phyloP scores from a whole-genome alignment of 2,329 filamentous ascomycete species.

The Fusarium guadeloupense region DNA sequence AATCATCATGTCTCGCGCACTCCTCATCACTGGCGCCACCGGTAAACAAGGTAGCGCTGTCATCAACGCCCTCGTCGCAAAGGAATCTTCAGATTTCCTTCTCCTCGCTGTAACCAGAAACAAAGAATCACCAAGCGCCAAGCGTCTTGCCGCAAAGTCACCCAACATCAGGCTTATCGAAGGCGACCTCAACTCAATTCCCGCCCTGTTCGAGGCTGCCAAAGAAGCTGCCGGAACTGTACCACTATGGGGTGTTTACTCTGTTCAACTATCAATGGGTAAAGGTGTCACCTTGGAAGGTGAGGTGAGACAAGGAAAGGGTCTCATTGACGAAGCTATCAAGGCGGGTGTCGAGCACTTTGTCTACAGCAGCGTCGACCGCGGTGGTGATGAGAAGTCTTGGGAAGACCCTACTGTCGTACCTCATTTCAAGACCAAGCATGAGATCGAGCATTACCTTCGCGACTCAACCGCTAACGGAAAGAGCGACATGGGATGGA shows the following conservation, averaged over 20 bases:
- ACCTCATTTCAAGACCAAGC: constrained; percentile 35
- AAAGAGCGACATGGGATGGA: constrained; percentile 46
- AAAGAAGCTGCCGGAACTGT: constrained; percentile 16
- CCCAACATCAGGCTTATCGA: constrained; percentile 10
- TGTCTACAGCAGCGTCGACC: constrained; percentile 41
- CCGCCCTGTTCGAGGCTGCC: constrained; percentile 21
- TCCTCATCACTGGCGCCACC: constrained; percentile 27
- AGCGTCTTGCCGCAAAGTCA: constrained; percentile 11
- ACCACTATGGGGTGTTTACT: constrained; percentile 27
- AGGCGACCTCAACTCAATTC: constrained; percentile 12
- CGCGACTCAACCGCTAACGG: constrained; percentile 11
- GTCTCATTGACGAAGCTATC: constrained; percentile 20
- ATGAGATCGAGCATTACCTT: constrained; percentile 25
- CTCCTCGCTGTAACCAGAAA: constrained; percentile 25
- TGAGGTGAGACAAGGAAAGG: constrained; percentile 26
- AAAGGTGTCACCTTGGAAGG: constrained; percentile 18
- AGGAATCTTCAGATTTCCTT: constrained; percentile 8
- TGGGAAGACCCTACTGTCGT: constrained; percentile 37
- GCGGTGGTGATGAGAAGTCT: constrained; percentile 39
- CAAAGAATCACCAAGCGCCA: constrained; percentile 7
- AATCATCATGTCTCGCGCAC: constrained; percentile 22
- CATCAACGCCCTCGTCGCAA: constrained; percentile 17
- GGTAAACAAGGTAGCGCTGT: constrained; percentile 28
- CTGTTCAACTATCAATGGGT: constrained; percentile 26
- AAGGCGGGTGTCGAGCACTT: constrained; percentile 41